Percentiles rank a stretch among this genome's conserved stretches.
Evolutionary conservation across 371 early-diverging fungal genomes (phyloP).

Genomic region (Apophysomyces sp.): DNA sequence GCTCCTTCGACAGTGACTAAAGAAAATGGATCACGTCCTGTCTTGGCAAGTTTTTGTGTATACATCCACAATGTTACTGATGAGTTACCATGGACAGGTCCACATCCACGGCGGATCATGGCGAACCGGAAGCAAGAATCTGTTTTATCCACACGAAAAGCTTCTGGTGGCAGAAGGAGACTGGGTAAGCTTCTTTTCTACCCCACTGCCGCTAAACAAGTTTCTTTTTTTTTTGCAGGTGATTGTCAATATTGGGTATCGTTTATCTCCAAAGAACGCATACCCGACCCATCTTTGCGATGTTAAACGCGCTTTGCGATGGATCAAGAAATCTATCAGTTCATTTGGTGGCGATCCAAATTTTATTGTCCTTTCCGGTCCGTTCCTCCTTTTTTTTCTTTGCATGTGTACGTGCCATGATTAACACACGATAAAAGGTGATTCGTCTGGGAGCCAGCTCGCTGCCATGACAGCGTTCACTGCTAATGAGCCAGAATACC

Average conservation of each 20-base stretch:
- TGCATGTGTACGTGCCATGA: not conserved
- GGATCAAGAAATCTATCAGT: conserved; percentile 61
- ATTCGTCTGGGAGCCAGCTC: conserved; percentile 71
- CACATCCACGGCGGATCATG: conserved; percentile 74
- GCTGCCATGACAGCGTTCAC: conserved; percentile 68
- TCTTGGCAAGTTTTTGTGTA: conserved; percentile 29
- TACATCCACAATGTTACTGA: not conserved
- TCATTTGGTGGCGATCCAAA: conserved; percentile 71
- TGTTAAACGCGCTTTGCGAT: conserved; percentile 73
- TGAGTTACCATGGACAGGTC: conserved; percentile 24
- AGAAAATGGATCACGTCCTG: conserved; percentile 32
- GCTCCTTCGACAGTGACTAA: conserved; percentile 20
- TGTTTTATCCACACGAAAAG: conserved; percentile 44
- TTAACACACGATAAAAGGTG: conserved; percentile 29
- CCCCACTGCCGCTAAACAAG: too few relatives aligned
- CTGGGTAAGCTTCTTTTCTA: conserved; percentile 40
- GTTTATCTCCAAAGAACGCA: conserved; percentile 52
- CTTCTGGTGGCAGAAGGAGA: conserved; percentile 33
- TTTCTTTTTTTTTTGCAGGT: conserved; percentile 39
- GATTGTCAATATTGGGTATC: conserved; percentile 68
- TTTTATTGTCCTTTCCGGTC: conserved; percentile 63
- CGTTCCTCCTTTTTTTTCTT: not conserved
- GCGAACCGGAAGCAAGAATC: conserved; percentile 51
- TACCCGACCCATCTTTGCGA: conserved; percentile 70
- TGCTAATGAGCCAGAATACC: conserved; percentile 58